A percentile compares a stretch with the other conserved stretches of the same genome.
Evolutionary conservation across 2,329 filamentous ascomycete species (phyloP).

Genomic region (Colletotrichum gloeosporioides): DNA sequence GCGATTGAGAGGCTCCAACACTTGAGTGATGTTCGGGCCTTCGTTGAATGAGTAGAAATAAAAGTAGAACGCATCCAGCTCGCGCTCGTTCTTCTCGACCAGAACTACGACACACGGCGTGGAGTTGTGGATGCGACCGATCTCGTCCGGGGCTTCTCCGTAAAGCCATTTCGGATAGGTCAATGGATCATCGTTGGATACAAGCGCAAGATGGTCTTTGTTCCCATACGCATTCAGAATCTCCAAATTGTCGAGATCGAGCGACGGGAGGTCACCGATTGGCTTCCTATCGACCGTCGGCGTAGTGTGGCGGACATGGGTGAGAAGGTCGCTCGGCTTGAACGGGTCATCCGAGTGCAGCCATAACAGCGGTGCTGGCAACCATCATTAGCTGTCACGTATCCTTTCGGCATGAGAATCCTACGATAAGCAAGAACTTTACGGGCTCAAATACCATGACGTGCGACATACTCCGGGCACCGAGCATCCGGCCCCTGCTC

Average conservation of each 20-base stretch:
- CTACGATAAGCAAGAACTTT: no score
- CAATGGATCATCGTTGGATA: constrained; percentile 32
- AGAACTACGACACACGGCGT: constrained; percentile 35
- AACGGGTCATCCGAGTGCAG: constrained; percentile 36
- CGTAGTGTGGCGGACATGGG: constrained; percentile 33
- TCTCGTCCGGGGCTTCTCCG: constrained; percentile 28
- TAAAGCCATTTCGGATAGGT: constrained; percentile 30
- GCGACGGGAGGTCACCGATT: constrained; percentile 21
- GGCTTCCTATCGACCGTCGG: constrained; percentile 23
- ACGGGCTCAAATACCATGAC: constrained; percentile 29
- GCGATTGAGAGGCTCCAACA: constrained; percentile 31
- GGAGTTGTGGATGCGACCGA: constrained; percentile 26
- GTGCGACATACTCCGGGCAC: constrained; percentile 33
- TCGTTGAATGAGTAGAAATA: constrained; percentile 40
- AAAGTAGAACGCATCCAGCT: constrained; percentile 38
- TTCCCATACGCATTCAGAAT: constrained; percentile 26
- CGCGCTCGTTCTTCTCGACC: constrained; percentile 29
- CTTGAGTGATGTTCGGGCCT: constrained; percentile 35
- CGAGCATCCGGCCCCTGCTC: not conserved
- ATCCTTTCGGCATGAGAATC: not conserved
- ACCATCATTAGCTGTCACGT: not conserved
- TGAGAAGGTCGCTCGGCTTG: constrained; percentile 31
- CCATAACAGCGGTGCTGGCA: constrained; percentile 34
- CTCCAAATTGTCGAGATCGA: constrained; percentile 32
- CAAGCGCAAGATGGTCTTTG: constrained; percentile 26